phyloP scores from a whole-genome alignment of 495 filamentous ascomycete species.

The Neurospora cerealis region DNA sequence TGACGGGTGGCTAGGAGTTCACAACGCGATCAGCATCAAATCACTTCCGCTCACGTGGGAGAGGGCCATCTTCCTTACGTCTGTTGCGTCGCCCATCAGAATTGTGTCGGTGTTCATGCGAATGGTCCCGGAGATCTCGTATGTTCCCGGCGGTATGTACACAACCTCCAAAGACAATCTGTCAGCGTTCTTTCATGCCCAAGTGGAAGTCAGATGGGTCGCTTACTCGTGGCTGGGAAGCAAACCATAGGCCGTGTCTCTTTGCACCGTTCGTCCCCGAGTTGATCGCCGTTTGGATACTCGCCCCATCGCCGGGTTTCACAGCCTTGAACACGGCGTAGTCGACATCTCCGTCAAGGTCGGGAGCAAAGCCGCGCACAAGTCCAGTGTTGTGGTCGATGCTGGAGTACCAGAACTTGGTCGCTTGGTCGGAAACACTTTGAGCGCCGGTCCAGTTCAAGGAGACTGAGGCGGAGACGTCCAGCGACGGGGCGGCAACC shows the following conservation, averaged over 20 bases:
- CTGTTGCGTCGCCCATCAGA: slow-evolving; percentile 57
- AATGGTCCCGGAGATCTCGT: slow-evolving; percentile 48
- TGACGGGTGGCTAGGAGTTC: slow-evolving; percentile 34
- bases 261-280: slow-evolving; percentile 21
- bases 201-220: slow-evolving; percentile 1
- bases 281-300: slow-evolving; percentile 25
- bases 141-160: slow-evolving; percentile 56
- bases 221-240: slow-evolving; percentile 31
- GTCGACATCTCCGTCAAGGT: slow-evolving; percentile 23
- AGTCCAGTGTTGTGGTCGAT: slow-evolving; percentile 22
- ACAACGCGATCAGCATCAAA: background rate
- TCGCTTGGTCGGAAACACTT: slow-evolving; percentile 1
- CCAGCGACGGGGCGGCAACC: background rate
- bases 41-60: background rate
- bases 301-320: slow-evolving; percentile 18
- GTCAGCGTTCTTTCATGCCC: background rate
- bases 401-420: slow-evolving; percentile 26
- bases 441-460: background rate
- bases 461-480: background rate
- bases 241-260: slow-evolving; percentile 26
- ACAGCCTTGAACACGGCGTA: slow-evolving; percentile 28
- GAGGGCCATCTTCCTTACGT: slow-evolving; percentile 23
- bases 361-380: slow-evolving; percentile 26
- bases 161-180: slow-evolving; percentile 32
- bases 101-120: slow-evolving; percentile 48